A percentile compares a stretch with the other conserved stretches of the same genome.
These are phyloP conservation scores for Sesbania bispinosa DNA, from an alignment of 306 rosid species.

Conservation along the genomic window DNA sequence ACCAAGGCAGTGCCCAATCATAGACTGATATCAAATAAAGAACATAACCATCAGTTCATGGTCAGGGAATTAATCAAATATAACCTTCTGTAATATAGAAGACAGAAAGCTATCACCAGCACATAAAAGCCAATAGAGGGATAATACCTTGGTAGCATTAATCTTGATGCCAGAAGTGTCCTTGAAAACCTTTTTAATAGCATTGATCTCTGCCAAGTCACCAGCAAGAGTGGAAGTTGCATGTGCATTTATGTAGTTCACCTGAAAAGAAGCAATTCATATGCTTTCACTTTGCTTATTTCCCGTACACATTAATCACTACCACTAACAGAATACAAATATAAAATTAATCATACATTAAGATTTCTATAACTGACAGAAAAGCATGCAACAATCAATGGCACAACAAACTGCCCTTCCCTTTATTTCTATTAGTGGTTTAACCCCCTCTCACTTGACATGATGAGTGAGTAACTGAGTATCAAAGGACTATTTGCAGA, in stretches of 20 bases:
- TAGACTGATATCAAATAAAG: slow-evolving; percentile 61
- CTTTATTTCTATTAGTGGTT: background rate
- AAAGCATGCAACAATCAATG: background rate
- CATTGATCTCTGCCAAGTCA: slow-evolving; percentile 94
- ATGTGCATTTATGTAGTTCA: slow-evolving; percentile 96
- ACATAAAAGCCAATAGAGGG: slow-evolving; percentile 6
- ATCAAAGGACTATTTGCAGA: background rate
- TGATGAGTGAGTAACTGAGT: background rate
- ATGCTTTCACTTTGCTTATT: background rate
- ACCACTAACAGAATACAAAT: too few species aligned
- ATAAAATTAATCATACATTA: background rate
- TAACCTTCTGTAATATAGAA: slow-evolving; percentile 9
- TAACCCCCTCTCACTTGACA: background rate
- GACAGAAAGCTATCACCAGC: slow-evolving; percentile 7
- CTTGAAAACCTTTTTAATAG: slow-evolving; percentile 93
- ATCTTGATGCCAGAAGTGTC: slow-evolving; percentile 81
- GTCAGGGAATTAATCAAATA: slow-evolving; percentile 9
- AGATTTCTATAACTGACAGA: slow-evolving; percentile 2
- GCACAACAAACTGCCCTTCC: background rate
- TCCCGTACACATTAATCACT: too few species aligned
- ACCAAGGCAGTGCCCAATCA: slow-evolving; percentile 99
- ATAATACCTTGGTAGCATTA: slow-evolving; percentile 92
- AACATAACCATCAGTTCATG: slow-evolving; percentile 18
- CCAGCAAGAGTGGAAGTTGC: slow-evolving; percentile 98
- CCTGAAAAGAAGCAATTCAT: slow-evolving; percentile 47